Evolutionary conservation across 2,329 filamentous ascomycete species (phyloP).

Genomic region (Fusarium begoniae): DNA sequence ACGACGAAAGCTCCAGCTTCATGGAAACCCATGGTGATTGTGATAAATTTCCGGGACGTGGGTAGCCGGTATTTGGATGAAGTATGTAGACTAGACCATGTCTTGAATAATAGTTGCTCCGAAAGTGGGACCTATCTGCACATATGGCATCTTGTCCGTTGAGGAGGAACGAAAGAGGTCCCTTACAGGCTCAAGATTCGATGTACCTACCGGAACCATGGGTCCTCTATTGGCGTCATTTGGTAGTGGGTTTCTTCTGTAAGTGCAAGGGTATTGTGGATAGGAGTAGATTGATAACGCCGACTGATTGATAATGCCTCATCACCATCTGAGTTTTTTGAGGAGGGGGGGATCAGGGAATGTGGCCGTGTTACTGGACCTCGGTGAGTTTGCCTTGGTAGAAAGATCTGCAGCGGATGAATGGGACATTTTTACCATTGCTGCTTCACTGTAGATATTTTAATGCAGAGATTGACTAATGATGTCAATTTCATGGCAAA

Average conservation of each 20-base stretch:
- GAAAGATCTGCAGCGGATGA: background rate
- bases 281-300: constrained; percentile 38
- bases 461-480: background rate
- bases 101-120: background rate
- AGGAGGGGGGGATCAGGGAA: background rate
- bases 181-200: background rate
- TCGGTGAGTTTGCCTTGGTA: background rate
- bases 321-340: constrained; percentile 18
- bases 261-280: constrained; percentile 17
- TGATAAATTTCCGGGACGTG: background rate
- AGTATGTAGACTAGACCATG: background rate
- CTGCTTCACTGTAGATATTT: background rate
- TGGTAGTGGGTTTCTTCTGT: constrained; percentile 22
- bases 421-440: background rate
- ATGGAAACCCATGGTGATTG: background rate
- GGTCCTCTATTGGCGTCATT: constrained; percentile 27
- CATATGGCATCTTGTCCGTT: background rate
- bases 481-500: background rate
- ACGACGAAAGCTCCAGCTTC: background rate
- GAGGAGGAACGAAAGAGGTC: constrained; percentile 4
- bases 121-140: constrained; percentile 9
- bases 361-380: background rate
- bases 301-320: constrained; percentile 41
- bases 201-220: constrained; percentile 6
- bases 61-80: background rate